A percentile compares a stretch with the other conserved stretches of the same genome.
Conservation (phyloP, 306 rosid species). For the Purshia tridentata region DNA sequence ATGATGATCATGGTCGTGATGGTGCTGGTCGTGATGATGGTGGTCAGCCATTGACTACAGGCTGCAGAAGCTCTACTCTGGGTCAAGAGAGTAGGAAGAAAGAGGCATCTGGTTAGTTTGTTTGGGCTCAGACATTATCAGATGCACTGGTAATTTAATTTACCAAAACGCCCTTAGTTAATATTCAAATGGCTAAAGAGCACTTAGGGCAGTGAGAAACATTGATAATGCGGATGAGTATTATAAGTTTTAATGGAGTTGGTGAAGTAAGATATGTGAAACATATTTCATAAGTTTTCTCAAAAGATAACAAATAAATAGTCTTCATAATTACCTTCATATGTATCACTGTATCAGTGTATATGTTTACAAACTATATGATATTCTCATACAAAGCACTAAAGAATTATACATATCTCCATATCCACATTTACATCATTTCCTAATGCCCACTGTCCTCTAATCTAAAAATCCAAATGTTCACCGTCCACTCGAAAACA, state of each 20-base stretch:
- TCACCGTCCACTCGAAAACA: background rate
- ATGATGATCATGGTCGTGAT: constrained; percentile 19
- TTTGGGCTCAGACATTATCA: background rate
- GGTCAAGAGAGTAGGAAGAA: background rate
- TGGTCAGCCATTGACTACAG: constrained; percentile 44
- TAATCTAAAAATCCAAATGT: background rate
- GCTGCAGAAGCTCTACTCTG: background rate
- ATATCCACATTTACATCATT: background rate
- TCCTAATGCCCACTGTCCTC: background rate
- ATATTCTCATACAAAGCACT: background rate
- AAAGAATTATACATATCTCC: background rate
- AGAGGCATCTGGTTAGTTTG: background rate
- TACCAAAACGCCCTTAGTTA: background rate
- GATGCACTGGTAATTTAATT: background rate
- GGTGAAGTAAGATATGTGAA: too few relatives aligned
- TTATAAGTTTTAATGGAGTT: too few relatives aligned
- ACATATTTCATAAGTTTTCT: too few relatives aligned
- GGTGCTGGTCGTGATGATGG: constrained; percentile 28
- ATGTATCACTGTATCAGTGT: too few relatives aligned
- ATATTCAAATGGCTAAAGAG: too few relatives aligned
- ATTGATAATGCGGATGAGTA: too few relatives aligned
- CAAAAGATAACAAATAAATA: too few relatives aligned
- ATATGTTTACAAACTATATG: background rate
- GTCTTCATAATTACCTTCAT: background rate
- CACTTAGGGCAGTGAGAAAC: too few relatives aligned